Base-by-base conservation (phyloP, 108 stramenopile species). In the Epithemia pelagica region DNA sequence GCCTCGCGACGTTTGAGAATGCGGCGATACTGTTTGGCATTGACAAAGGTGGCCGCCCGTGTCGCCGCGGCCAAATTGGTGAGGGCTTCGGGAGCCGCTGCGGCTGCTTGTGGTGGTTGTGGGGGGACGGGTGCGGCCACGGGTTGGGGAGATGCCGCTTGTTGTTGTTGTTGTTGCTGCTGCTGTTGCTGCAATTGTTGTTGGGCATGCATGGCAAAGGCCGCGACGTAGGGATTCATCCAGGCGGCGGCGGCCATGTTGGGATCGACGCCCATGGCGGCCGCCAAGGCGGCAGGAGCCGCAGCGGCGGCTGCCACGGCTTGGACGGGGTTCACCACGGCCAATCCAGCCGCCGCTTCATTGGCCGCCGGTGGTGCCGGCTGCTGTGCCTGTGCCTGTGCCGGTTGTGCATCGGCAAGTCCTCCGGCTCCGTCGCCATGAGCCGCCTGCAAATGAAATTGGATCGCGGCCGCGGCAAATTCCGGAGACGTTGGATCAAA, bases 1-100 rank as follows among this genome's bases (percentile, higher is more conserved):
- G 86, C 91, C 69, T 89, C 85, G 23, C 91, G 68, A 10, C 91
- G 70, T 63, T 92, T 92, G 52, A 92, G 66, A 56, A 92, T 92
- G 20, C 88, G 76, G 21, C 76, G 71, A 68, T 88, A 92, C 51
- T 92, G 91, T 69, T 90, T 92, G 56, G 91, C 86, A 67, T 92
- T 92, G 27, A 92, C 91, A 74, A 81, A 90, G 10, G 86, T 15
- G 88, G 88, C 25, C 80, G 74, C 54, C 76, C 30, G n/a, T 32
- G 59, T 60, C 15, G 37, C 37, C 5, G 37, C 37, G 37, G 37
- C 37, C 5, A 46, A 15, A 15, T 46, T 46, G 37, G 5, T 58
- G 56, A 58, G 25, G 8, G 56, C 56, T n/a, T 26, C 25, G 25
- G 21, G 7, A 7, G 56, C 15, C 8, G 22, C 26, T 7, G 56